These are phyloP conservation scores for Aspergillus proliferans DNA, from an alignment of 2,329 filamentous ascomycete genomes.

Conservation along the genomic window DNA sequence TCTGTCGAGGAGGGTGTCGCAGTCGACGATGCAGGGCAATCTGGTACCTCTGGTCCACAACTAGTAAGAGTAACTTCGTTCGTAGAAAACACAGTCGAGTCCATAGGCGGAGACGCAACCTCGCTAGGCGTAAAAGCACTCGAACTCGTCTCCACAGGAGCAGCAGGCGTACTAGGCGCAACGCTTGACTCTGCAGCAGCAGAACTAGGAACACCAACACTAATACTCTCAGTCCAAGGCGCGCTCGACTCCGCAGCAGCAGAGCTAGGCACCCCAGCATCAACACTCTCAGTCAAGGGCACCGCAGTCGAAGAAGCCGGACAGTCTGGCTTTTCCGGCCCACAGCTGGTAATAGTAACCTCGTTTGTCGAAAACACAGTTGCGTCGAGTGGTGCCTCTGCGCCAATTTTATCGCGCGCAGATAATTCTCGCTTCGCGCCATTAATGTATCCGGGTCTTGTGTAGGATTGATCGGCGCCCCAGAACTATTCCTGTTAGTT, in stretches of 20 bases:
- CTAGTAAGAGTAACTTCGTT: conserved; percentile 1
- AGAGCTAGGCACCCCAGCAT: neutral
- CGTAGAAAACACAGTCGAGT: conserved; percentile 9
- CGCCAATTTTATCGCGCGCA: too few relatives aligned
- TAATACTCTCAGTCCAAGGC: neutral
- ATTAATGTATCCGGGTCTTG: neutral
- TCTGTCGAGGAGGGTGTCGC: too few relatives aligned
- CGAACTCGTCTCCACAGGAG: conserved; percentile 42
- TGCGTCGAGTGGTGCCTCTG: conserved; percentile 7
- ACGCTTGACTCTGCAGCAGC: neutral
- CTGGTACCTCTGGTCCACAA: neutral
- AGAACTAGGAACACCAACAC: neutral
- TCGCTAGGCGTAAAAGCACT: too few relatives aligned
- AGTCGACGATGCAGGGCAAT: too few relatives aligned
- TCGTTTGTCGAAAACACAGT: neutral
- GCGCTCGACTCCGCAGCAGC: neutral
- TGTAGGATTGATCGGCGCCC: neutral
- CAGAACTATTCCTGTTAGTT: neutral
- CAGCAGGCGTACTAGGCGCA: neutral
- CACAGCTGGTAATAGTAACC: conserved; percentile 3
- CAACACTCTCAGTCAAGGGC: too few relatives aligned
- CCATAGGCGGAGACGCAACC: too few relatives aligned
- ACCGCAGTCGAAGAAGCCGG: too few relatives aligned
- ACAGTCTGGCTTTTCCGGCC: neutral
- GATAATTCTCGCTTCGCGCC: too few relatives aligned